These are phyloP conservation scores for Lipomyces mesembrius DNA, from an alignment of 805 yeast species.

Conservation along the genomic window DNA sequence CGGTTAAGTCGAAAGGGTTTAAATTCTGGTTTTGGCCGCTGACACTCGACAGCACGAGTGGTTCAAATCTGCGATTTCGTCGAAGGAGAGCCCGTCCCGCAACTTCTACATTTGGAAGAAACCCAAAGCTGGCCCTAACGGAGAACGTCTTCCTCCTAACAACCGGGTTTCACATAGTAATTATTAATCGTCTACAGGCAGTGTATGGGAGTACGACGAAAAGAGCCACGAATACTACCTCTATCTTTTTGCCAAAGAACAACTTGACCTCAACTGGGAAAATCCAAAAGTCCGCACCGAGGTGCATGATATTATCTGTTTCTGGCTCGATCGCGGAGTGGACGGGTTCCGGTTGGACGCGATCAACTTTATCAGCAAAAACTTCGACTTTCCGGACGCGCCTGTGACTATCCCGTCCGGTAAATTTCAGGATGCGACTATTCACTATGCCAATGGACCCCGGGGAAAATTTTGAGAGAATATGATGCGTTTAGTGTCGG, in stretches of 20 bases:
- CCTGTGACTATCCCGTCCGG: constrained; percentile 52
- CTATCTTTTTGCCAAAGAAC: constrained; percentile 58
- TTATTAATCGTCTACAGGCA: constrained; percentile 20
- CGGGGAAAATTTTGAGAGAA: constrained; percentile 50
- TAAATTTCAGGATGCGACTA: constrained; percentile 50
- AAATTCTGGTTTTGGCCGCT: background rate
- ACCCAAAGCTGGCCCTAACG: constrained; percentile 50
- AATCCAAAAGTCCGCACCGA: constrained; percentile 52
- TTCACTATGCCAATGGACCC: constrained; percentile 54
- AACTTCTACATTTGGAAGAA: constrained; percentile 67
- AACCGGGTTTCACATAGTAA: constrained; percentile 55
- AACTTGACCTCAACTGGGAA: constrained; percentile 72
- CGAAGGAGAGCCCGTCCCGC: constrained; percentile 58
- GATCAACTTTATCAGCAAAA: constrained; percentile 59
- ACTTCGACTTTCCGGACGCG: constrained; percentile 54
- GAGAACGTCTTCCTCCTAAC: constrained; percentile 60
- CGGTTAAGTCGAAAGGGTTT: background rate
- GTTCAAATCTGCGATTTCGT: constrained; percentile 61
- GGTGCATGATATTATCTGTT: constrained; percentile 57
- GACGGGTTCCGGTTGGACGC: constrained; percentile 66
- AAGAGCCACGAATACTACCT: constrained; percentile 59
- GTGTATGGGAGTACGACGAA: constrained; percentile 64
- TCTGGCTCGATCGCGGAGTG: constrained; percentile 62
- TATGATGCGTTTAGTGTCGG: constrained; percentile 64
- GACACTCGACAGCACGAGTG: constrained; percentile 54